Percentiles rank a stretch among this genome's conserved stretches.
phyloP scores from a whole-genome alignment of 208 protist genomes.

The Kentomonas sorsogonicus region DNA sequence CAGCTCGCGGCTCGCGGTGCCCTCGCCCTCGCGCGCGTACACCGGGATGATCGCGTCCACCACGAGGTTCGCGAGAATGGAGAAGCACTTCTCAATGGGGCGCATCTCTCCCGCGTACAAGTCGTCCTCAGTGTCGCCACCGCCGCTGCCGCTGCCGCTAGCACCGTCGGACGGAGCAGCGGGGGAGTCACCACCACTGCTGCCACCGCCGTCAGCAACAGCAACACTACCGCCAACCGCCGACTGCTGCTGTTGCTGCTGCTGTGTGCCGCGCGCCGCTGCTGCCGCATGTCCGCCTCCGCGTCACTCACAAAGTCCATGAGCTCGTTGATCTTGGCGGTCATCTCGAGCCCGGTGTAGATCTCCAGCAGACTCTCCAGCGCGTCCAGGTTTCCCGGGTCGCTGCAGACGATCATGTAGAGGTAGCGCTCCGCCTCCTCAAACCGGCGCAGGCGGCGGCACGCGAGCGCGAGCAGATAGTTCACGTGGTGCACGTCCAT shows the following conservation, averaged over 20 bases:
- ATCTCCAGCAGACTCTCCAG: constrained; percentile 73
- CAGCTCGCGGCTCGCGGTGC: constrained; percentile 60
- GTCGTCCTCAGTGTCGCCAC: too few relatives aligned
- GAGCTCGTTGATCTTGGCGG: constrained; percentile 31
- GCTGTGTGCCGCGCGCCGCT: background rate
- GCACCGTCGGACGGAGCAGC: too few relatives aligned
- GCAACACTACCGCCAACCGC: too few relatives aligned
- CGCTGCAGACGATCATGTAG: constrained; percentile 38
- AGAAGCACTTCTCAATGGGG: constrained; percentile 45
- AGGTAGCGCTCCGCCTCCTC: constrained; percentile 32
- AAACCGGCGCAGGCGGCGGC: constrained; percentile 38
- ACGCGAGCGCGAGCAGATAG: constrained; percentile 58
- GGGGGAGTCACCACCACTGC: background rate
- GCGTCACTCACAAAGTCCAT: too few relatives aligned
- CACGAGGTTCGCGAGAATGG: constrained; percentile 61
- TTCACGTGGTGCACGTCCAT: constrained; percentile 64
- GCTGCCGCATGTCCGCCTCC: constrained; percentile 12
- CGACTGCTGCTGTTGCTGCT: background rate
- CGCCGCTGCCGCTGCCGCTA: too few relatives aligned
- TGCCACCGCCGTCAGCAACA: background rate
- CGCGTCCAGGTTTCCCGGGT: constrained; percentile 55
- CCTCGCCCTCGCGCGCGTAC: constrained; percentile 52
- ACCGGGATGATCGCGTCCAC: constrained; percentile 42
- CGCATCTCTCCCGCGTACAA: too few relatives aligned
- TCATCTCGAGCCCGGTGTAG: constrained; percentile 40